phyloP scores from a whole-genome alignment of 2,329 filamentous ascomycete species.

The Diaporthe sp. region DNA sequence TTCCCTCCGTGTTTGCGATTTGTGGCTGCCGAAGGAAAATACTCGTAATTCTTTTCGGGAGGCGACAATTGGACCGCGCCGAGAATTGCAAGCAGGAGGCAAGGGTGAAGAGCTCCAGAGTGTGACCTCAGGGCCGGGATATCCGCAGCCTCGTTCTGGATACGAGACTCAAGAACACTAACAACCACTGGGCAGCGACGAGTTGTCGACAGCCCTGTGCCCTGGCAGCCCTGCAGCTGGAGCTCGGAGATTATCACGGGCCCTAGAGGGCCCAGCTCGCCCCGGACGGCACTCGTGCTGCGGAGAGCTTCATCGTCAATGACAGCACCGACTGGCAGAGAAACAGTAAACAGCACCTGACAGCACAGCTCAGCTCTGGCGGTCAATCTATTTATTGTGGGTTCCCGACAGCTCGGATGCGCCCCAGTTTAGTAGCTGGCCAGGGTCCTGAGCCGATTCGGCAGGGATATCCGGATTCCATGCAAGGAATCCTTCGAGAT shows the following conservation, averaged over 20 bases:
- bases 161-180: conserved; percentile 9
- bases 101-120: neutral
- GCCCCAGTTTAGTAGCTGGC: conserved; percentile 8
- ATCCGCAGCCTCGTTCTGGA: conserved; percentile 30
- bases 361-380: neutral
- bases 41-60: neutral
- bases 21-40: neutral
- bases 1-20: neutral
- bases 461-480: conserved; percentile 18
- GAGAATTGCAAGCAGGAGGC: neutral
- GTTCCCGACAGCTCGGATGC: conserved; percentile 26
- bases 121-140: conserved; percentile 10
- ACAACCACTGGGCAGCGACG: neutral
- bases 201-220: neutral
- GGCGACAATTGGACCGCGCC: neutral
- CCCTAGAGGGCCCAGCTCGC: neutral
- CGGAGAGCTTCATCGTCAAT: conserved; percentile 19
- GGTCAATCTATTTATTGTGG: conserved; percentile 18
- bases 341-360: too few species aligned
- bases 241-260: conserved; percentile 24
- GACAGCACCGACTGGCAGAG: conserved; percentile 13
- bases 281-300: conserved; percentile 8
- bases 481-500: conserved; percentile 23
- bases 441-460: conserved; percentile 16
- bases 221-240: conserved; percentile 12